Percentiles rank a stretch among this genome's conserved stretches.
Conservation (phyloP, 2,329 filamentous ascomycete species). For the Trichoderma gracile region DNA sequence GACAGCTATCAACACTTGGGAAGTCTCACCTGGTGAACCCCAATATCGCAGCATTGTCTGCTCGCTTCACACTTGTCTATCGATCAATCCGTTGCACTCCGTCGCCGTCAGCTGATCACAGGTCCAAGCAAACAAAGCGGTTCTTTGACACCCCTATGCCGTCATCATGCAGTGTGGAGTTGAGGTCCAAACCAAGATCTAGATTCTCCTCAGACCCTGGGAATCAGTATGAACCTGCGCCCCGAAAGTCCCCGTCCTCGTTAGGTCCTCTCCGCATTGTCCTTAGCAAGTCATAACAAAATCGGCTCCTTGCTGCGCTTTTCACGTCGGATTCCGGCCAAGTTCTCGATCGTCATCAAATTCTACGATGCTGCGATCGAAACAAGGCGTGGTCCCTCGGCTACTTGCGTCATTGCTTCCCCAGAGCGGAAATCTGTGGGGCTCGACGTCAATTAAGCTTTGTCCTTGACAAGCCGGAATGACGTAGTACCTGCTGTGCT, state of each 20-base stretch:
- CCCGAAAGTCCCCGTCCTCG: too few species aligned
- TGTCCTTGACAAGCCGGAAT: not conserved
- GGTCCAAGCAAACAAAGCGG: not conserved
- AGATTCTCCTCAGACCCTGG: not conserved
- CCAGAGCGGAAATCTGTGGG: slow-evolving; percentile 1
- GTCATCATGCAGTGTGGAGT: slow-evolving; percentile 15
- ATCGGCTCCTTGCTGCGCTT: too few species aligned
- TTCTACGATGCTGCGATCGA: not conserved
- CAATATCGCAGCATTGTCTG: too few species aligned
- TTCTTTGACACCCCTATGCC: slow-evolving; percentile 8
- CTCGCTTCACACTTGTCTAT: not conserved
- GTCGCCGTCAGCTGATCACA: not conserved
- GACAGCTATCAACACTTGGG: too few species aligned
- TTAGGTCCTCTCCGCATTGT: not conserved
- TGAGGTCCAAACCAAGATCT: not conserved
- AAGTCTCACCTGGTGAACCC: too few species aligned
- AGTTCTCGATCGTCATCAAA: not conserved
- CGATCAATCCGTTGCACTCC: not conserved
- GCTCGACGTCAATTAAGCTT: slow-evolving; percentile 18
- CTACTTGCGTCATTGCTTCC: slow-evolving; percentile 10
- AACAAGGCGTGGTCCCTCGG: not conserved
- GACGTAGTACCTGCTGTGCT: not conserved
- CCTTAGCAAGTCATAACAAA: too few species aligned
- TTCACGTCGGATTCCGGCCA: not conserved
- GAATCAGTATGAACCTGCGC: not conserved